A percentile compares a stretch with the other conserved stretches of the same genome.
These are phyloP conservation scores for Apodospora peruviana DNA, from an alignment of 495 filamentous ascomycete species.

Conservation along the genomic window DNA sequence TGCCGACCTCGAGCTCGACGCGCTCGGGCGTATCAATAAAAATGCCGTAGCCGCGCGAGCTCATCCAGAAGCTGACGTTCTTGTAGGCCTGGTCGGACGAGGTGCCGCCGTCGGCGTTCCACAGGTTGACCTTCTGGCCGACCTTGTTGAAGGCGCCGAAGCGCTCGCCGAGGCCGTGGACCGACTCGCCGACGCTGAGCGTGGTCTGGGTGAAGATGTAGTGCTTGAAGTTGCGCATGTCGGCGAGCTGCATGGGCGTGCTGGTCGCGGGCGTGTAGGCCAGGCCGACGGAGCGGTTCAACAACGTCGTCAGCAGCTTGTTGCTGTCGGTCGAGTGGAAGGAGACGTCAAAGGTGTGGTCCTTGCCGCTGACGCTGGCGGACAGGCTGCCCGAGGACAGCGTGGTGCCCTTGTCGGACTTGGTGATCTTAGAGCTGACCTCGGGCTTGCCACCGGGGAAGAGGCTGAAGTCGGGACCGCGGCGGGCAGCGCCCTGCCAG, in stretches of 20 bases:
- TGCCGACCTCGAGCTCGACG: conserved; percentile 61
- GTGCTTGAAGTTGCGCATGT: conserved; percentile 50
- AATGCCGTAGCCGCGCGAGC: conserved; percentile 63
- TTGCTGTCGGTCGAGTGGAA: conserved; percentile 46
- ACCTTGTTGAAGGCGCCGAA: conserved; percentile 69
- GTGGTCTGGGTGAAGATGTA: conserved; percentile 60
- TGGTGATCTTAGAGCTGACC: conserved; percentile 41
- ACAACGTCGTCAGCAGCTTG: conserved; percentile 53
- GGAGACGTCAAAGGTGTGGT: conserved; percentile 52
- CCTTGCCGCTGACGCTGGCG: conserved; percentile 44
- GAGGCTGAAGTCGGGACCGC: conserved; percentile 60
- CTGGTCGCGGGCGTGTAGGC: conserved; percentile 47
- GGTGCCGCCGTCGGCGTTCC: conserved; percentile 70
- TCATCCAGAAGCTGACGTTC: conserved; percentile 67
- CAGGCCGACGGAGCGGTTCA: conserved; percentile 53
- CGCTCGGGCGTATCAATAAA: conserved; percentile 59
- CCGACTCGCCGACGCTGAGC: conserved; percentile 58
- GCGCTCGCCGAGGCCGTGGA: conserved; percentile 65
- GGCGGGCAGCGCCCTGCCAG: conserved; percentile 53
- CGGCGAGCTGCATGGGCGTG: conserved; percentile 45
- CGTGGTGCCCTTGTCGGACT: conserved; percentile 43
- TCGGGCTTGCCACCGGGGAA: conserved; percentile 46
- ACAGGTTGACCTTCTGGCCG: conserved; percentile 60
- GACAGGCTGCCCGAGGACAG: conserved; percentile 51
- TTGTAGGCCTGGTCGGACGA: conserved; percentile 68